Evolutionary conservation across 352 stramenopile species (phyloP).

Genomic region (Halophytophthora batemanensis): DNA sequence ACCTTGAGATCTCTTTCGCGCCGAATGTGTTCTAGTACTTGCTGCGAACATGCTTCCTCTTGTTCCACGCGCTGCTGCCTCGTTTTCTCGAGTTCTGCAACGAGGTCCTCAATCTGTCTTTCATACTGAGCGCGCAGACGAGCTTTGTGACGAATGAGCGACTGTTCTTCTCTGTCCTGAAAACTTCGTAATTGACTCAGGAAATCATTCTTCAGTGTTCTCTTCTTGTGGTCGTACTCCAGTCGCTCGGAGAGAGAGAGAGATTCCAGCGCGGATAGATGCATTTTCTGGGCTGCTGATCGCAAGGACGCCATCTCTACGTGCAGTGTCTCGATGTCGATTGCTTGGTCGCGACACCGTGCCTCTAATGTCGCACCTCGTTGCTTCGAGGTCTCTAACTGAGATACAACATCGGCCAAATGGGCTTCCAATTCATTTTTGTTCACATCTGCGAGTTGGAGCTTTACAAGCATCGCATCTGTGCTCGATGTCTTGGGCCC

Average conservation of each 20-base stretch:
- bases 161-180: constrained; percentile 64
- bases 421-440: constrained; percentile 48
- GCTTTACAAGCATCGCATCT: constrained; percentile 61
- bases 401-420: constrained; percentile 42
- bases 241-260: constrained; percentile 46
- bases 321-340: constrained; percentile 51
- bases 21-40: constrained; percentile 50
- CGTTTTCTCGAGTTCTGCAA: constrained; percentile 56
- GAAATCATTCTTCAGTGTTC: constrained; percentile 55
- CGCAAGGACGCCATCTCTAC: constrained; percentile 52
- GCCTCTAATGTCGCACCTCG: constrained; percentile 36
- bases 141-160: constrained; percentile 63
- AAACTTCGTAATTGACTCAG: constrained; percentile 62
- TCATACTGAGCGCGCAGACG: constrained; percentile 61
- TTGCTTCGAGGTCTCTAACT: constrained; percentile 42
- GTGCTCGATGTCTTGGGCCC: constrained; percentile 12
- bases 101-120: constrained; percentile 56
- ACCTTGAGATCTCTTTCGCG: constrained; percentile 49
- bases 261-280: constrained; percentile 49
- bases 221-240: constrained; percentile 79
- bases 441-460: constrained; percentile 56
- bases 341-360: constrained; percentile 44
- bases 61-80: constrained; percentile 55
- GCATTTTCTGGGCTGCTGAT: constrained; percentile 41
- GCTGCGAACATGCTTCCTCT: constrained; percentile 46